Conservation (phyloP, 1,284 basidiomycete genomes). For the Papiliotrema terrestris region DNA sequence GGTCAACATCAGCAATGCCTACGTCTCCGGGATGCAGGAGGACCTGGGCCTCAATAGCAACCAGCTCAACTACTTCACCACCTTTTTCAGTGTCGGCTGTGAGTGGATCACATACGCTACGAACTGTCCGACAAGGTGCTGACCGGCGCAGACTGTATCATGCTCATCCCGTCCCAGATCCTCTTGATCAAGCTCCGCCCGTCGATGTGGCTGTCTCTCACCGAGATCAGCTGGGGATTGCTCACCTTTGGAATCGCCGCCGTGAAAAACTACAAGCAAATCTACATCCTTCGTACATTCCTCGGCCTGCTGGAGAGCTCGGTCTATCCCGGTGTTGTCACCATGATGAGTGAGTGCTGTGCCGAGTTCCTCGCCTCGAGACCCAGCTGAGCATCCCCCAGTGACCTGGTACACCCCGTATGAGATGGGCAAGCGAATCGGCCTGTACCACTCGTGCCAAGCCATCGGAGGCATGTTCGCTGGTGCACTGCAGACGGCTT, state of each 20-base stretch:
- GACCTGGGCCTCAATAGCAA: constrained; percentile 67
- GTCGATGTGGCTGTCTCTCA: constrained; percentile 18
- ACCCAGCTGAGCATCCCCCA: neutral
- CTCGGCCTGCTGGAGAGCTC: neutral
- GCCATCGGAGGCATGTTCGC: constrained; percentile 9
- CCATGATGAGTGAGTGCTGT: neutral
- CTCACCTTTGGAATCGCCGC: constrained; percentile 2
- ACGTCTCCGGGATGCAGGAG: constrained; percentile 75
- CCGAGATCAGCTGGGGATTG: constrained; percentile 31
- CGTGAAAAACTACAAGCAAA: neutral
- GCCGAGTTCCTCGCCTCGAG: no score
- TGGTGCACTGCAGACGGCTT: constrained; percentile 40
- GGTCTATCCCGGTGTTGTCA: neutral
- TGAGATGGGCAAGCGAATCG: neutral
- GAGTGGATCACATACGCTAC: neutral
- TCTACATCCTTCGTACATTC: neutral
- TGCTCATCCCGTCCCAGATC: constrained; percentile 37
- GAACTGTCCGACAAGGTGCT: neutral
- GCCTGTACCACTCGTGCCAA: neutral
- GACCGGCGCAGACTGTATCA: constrained; percentile 17
- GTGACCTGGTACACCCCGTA: neutral
- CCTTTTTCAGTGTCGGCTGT: no score
- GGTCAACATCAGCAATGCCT: constrained; percentile 25
- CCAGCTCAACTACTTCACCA: constrained; percentile 52
- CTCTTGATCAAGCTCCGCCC: constrained; percentile 31